Base-by-base conservation (phyloP, 1,284 basidiomycete species). In the Meira nashicola region DNA sequence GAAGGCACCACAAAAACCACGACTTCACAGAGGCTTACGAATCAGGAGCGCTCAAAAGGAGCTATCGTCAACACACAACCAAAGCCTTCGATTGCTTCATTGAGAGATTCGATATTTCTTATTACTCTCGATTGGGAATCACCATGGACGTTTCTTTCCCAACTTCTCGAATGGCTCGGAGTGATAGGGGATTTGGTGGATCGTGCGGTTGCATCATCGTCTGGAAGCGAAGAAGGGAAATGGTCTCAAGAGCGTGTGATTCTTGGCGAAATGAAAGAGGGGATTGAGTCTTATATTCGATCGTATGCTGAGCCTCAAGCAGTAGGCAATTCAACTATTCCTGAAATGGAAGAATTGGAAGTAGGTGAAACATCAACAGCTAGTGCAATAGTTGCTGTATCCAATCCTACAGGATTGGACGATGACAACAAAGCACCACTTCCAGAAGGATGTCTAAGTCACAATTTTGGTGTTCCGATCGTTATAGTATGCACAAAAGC, bases 121-220 rank as follows among this genome's bases (percentile, higher is more conserved):
- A 89, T 97, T 68, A 84, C 88, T 0, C 82, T 97, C n/a, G 94
- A 98, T 78, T 97, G 93, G 94, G 92, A 91, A 67, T 85, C 85
- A 67, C 94, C 94, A 0, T 92, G 89, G 86, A 85, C 86, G 0
- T 96, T 97, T 79, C 79, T 94, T 1, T 85, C 88, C n/a, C 89
- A 97, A 73, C 81, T 98, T 5, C 82, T 89, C 60, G 84, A 82
- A 46, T 97, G 94, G 94, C 81, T 97, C 48, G 80, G 79, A 46
- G 55, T 70, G 39, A 54, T 78, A 43, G 28, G 38, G 23, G 21
- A 39, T 21, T 12, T 55, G n/a, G 50, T 66, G 1, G 21, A 33
- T 1, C 37, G 25, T 2, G 65, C 60, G 7, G 19, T 44, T 39
- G 48, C 17, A 33, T n/a, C 33, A 3, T 49, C 55, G 23, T 33